Base-by-base conservation (phyloP, 768 basidiomycete genomes). In the Tylopilus plumbeoviolaceoides region DNA sequence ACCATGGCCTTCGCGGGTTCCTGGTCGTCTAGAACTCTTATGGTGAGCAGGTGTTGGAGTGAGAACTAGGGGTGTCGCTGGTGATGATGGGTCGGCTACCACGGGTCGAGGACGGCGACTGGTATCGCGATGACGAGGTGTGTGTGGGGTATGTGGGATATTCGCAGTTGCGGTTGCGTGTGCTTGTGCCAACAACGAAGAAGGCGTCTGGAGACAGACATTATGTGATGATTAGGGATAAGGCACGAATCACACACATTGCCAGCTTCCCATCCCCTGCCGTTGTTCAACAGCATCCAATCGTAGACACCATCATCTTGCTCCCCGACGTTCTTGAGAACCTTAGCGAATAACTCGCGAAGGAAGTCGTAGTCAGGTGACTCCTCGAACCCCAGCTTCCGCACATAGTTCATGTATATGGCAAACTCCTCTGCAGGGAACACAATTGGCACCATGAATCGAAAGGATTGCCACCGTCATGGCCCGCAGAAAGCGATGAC, bases 371-470 rank as follows among this genome's bases (percentile, higher is more conserved):
- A 99, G 71, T 99, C 95, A 3, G 95, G 95, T 23, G 83, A 83
- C 72, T 99, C 95, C 67, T 98, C 97, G 64, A 98, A 99, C 25
- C 95, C 95, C 54, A 99, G 80, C 71, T 97, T 98, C 46, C 95
- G 91, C 42, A 99, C 95, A 61, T 99, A 99, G 74, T 97, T 98
- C 85, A 99, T 93, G 73, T 98, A 99, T 60, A 98, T 98, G 18
- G 86, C 84, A 65, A 99, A 98, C 64, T 98, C 95, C 79, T 98
- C 95, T 50, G 35, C 20, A 56, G 39, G 36, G 41, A 46, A 40
- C 44, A 27, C 47, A 41, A 57, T 39, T 7, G 51, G 45, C 18
- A 20, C 46, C 51, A 46, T 33, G 15, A 11, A 17, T 40, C n/a
- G 7, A 58, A 39, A 33, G 28, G 50, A 25, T 27, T 25, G 23